Evolutionary conservation across 2,329 filamentous ascomycete species (phyloP).

Genomic region (Venturia nashicola): DNA sequence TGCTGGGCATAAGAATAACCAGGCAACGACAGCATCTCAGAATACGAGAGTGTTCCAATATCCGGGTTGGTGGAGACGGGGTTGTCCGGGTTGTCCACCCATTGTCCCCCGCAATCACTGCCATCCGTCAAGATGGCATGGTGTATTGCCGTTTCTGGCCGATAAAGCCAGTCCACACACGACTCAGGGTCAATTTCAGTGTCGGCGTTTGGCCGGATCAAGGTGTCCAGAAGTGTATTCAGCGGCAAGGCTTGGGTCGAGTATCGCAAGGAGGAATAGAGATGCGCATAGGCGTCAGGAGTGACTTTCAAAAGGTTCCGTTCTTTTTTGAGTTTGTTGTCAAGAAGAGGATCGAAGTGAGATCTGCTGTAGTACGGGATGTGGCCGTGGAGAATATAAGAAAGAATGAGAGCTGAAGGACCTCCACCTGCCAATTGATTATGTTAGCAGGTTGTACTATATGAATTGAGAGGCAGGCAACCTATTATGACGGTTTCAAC

Average conservation of each 20-base stretch:
- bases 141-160: slow-evolving; percentile 37
- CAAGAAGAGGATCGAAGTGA: slow-evolving; percentile 45
- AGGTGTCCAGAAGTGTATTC: slow-evolving; percentile 47
- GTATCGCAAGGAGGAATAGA: slow-evolving; percentile 46
- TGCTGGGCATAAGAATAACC: slow-evolving; percentile 46
- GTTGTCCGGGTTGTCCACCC: slow-evolving; percentile 44
- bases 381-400: slow-evolving; percentile 50
- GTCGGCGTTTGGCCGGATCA: slow-evolving; percentile 46
- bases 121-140: slow-evolving; percentile 44
- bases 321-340: slow-evolving; percentile 38
- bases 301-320: slow-evolving; percentile 37
- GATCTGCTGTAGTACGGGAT: slow-evolving; percentile 43
- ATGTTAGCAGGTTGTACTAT: not conserved
- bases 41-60: slow-evolving; percentile 49
- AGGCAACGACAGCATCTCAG: slow-evolving; percentile 47
- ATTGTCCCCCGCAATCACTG: slow-evolving; percentile 42
- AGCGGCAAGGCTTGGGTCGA: slow-evolving; percentile 48
- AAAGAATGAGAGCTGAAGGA: slow-evolving; percentile 48
- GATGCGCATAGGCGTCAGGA: slow-evolving; percentile 43
- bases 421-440: slow-evolving; percentile 38
- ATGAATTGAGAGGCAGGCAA: not conserved
- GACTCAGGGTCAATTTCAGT: slow-evolving; percentile 40
- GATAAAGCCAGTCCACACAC: slow-evolving; percentile 41
- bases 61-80: slow-evolving; percentile 39
- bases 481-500: slow-evolving; percentile 15